Evolutionary conservation across 2,329 filamentous ascomycete species (phyloP).

Genomic region (Epichloe gansuensis): DNA sequence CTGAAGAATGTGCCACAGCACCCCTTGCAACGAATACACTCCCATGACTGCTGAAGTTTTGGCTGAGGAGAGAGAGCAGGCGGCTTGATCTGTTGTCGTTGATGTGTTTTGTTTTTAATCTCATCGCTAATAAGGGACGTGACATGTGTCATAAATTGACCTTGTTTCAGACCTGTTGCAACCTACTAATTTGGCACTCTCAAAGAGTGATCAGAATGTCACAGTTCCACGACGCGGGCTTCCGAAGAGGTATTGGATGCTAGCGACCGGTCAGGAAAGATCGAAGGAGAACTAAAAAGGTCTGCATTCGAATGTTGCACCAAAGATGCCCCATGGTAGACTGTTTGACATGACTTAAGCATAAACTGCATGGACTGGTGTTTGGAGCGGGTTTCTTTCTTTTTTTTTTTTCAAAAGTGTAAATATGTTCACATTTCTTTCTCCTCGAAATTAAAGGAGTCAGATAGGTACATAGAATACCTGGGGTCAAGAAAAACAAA

Average conservation of each 20-base stretch:
- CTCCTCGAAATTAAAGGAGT: constrained; percentile 10
- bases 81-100: neutral
- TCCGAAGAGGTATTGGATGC: neutral
- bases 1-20: constrained; percentile 18
- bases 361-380: constrained; percentile 3
- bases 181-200: constrained; percentile 8
- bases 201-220: constrained; percentile 8
- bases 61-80: constrained; percentile 13
- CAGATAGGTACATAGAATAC: constrained; percentile 9
- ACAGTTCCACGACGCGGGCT: constrained; percentile 9
- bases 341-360: neutral
- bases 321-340: constrained; percentile 2
- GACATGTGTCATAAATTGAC: neutral
- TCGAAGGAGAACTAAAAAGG: neutral
- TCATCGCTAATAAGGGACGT: neutral
- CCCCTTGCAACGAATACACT: constrained; percentile 7
- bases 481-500: neutral
- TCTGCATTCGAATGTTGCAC: neutral
- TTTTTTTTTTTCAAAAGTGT: constrained; percentile 10
- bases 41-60: constrained; percentile 19
- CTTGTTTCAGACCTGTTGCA: neutral
- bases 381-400: constrained; percentile 3
- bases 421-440: constrained; percentile 7
- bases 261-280: constrained; percentile 3
- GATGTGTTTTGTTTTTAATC: neutral